Base-by-base conservation (phyloP, 73 alveolate species). In the Blepharisma japonicum region DNA sequence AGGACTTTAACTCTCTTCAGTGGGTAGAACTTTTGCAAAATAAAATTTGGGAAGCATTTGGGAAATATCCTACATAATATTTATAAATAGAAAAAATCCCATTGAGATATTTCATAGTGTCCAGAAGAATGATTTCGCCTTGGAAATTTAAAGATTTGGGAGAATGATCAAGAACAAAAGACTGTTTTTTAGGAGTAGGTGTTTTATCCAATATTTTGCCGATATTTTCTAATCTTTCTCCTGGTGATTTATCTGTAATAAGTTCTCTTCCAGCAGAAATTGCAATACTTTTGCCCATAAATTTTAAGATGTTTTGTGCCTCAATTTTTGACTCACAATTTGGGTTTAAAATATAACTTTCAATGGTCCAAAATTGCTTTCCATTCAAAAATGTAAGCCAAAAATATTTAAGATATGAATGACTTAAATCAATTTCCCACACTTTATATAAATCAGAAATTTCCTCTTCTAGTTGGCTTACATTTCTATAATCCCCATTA, bases 321-420 rank as follows among this genome's bases (percentile, higher is more conserved):
- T 32, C 42, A 32, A 14, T 61, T 61, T 2, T 9, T 25, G 14
- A 39, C 0, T 51, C 66, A 61, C 74, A 61, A 20, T n/a, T 14
- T 20, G 14, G 18, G 38, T 25, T 39, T 61, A 8, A 8, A 61
- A 61, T 14, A 25, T 61, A 61, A 25, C 4, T 61, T 61, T 61
- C 74, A 61, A 61, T n/a, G 2, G 47, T 25, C 74, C 74, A 61
- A 61, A 61, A 61, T 25, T 61, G 74, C 2, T 18, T 18, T 20
- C 74, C 74, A 61, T n/a, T 8, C 23, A 61, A 61, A 61, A n/a
- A 20, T 18, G 74, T 61, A 25, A 61, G n/a, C 0, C n/a, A 61
- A 61, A 25, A 25, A 25, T 14, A 5, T 14, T 25, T 61, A 14
- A 18, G 49, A 61, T 61, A 61, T 3, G 74, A n/a, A 25, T 14